Evolutionary conservation across 2,329 filamentous ascomycete species (phyloP).

Genomic region (Plenodomus tracheiphilus): DNA sequence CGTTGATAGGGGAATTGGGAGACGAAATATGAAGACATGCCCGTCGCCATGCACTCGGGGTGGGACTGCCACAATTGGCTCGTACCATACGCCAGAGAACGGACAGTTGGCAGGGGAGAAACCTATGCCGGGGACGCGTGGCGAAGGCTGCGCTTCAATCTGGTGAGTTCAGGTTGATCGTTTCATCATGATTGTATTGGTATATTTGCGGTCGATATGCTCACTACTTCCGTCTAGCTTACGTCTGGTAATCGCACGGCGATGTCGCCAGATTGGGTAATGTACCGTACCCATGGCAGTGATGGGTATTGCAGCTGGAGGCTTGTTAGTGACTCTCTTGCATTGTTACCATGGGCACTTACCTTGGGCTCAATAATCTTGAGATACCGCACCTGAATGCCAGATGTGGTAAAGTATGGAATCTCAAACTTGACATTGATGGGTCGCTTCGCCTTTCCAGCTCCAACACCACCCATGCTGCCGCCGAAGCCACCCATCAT

Average conservation of each 20-base stretch:
- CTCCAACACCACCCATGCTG: slow-evolving; percentile 87
- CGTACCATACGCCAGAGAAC: too few relatives aligned
- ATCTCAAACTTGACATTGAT: slow-evolving; percentile 99
- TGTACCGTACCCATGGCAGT: slow-evolving; percentile 96
- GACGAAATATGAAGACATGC: too few relatives aligned
- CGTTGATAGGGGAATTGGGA: too few relatives aligned
- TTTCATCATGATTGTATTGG: background rate
- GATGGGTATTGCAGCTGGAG: slow-evolving; percentile 92
- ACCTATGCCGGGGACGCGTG: too few relatives aligned
- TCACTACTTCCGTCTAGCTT: slow-evolving; percentile 53
- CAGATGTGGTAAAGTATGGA: slow-evolving; percentile 99
- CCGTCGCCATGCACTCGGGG: too few relatives aligned
- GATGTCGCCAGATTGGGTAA: slow-evolving; percentile 97
- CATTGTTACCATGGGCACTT: slow-evolving; percentile 12
- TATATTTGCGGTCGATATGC: background rate
- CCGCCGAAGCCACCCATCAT: slow-evolving; percentile 98
- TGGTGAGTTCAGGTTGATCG: too few relatives aligned
- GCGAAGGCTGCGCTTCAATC: too few relatives aligned
- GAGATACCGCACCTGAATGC: slow-evolving; percentile 96
- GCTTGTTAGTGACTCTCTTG: slow-evolving; percentile 7
- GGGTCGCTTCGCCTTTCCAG: slow-evolving; percentile 86
- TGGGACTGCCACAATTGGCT: too few relatives aligned
- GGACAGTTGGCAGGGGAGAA: too few relatives aligned
- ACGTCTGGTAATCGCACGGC: slow-evolving; percentile 92
- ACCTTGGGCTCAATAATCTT: slow-evolving; percentile 99